These are phyloP conservation scores for Diplogelasinospora grovesii DNA, from an alignment of 495 filamentous ascomycete genomes.

Conservation along the genomic window DNA sequence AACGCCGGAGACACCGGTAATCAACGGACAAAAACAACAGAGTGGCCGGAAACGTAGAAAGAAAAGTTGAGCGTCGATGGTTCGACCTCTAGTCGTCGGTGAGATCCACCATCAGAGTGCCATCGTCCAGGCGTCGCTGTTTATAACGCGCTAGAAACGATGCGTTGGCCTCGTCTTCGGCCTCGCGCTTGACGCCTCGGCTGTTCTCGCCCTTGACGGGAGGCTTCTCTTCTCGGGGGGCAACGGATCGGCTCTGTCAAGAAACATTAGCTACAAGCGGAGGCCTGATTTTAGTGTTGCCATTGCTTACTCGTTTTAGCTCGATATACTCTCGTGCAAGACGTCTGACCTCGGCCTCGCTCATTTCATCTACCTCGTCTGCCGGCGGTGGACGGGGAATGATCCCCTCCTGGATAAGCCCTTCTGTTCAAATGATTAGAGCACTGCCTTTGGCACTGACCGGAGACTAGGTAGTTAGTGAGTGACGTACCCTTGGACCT, in stretches of 20 bases:
- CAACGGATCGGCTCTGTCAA: too few relatives aligned
- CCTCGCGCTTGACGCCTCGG: not conserved
- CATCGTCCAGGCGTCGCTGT: slow-evolving; percentile 1
- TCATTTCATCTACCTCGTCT: slow-evolving; percentile 2
- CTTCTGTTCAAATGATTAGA: slow-evolving; percentile 2
- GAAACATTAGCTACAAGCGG: too few relatives aligned
- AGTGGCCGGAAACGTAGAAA: not conserved
- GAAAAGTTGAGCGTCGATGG: too few relatives aligned
- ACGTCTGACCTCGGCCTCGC: not conserved
- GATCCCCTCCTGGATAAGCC: slow-evolving; percentile 3
- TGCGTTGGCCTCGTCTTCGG: not conserved
- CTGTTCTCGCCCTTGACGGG: not conserved
- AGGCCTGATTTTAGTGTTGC: too few relatives aligned
- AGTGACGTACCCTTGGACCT: slow-evolving; percentile 8
- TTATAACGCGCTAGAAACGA: slow-evolving; percentile 1
- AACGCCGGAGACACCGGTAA: too few relatives aligned
- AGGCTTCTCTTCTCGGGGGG: not conserved
- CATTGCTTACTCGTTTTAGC: not conserved
- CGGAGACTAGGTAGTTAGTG: too few relatives aligned
- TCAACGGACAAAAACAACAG: not conserved
- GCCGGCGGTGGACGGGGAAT: not conserved
- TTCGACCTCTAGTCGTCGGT: slow-evolving; percentile 8
- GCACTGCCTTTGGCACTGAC: too few relatives aligned
- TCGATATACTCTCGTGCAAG: not conserved
- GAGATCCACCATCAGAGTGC: slow-evolving; percentile 1